phyloP scores from a whole-genome alignment of 2,329 filamentous ascomycete species.

The Aurifilum marmelostoma region DNA sequence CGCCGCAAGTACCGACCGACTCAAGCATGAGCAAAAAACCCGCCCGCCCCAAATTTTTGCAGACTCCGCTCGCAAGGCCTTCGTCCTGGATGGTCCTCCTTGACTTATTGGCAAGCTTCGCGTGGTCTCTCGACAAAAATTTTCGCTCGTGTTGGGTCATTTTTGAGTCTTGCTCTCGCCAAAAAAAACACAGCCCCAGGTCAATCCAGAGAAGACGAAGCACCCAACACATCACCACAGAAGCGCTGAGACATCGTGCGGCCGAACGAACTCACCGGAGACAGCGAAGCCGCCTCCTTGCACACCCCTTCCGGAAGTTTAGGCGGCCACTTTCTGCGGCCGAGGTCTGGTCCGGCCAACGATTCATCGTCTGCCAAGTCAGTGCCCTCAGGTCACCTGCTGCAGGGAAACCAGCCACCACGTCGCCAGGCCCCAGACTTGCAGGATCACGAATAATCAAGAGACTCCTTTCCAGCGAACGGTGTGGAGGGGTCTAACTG shows the following conservation, averaged over 20 bases:
- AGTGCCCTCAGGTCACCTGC: conserved; percentile 22
- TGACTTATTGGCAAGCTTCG: conserved; percentile 23
- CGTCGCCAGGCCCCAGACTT: conserved; percentile 12
- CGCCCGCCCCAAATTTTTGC: conserved; percentile 28
- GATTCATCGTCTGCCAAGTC: conserved; percentile 26
- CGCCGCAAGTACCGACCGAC: conserved; percentile 19
- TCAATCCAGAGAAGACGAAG: neutral
- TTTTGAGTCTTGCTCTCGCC: conserved; percentile 3
- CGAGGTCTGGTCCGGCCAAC: conserved; percentile 22
- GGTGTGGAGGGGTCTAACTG: conserved; percentile 22
- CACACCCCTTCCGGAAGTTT: conserved; percentile 11
- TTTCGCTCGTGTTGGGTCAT: conserved; percentile 19
- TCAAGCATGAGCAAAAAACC: conserved; percentile 25
- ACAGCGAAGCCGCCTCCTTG: neutral
- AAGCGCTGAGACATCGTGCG: neutral
- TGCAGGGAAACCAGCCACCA: conserved; percentile 20
- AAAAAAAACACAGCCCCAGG: neutral
- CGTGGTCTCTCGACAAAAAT: conserved; percentile 22
- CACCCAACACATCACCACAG: neutral
- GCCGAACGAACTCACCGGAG: too few relatives aligned
- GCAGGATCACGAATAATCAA: conserved; percentile 20
- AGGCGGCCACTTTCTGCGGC: conserved; percentile 16
- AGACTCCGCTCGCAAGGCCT: conserved; percentile 27
- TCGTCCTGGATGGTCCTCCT: conserved; percentile 18
- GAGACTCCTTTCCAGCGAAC: conserved; percentile 15